Evolutionary conservation across 2,329 filamentous ascomycete species (phyloP).

Genomic region (Alternaria gansuensis): DNA sequence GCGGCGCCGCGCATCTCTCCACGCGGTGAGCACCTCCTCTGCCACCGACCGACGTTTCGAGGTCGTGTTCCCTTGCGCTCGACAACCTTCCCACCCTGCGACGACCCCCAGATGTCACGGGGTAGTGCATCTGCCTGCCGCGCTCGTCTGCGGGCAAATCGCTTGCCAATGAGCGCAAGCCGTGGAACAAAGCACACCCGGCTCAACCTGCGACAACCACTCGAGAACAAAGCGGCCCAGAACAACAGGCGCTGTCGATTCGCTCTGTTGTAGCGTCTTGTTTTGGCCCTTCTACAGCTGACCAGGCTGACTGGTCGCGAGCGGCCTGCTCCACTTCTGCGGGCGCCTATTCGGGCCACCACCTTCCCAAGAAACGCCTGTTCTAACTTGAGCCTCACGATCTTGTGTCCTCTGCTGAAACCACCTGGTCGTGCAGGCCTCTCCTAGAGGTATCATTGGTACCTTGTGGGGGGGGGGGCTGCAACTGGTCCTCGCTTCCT

Average conservation of each 20-base stretch:
- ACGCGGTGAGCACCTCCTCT: slow-evolving; percentile 49
- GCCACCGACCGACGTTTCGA: slow-evolving; percentile 43
- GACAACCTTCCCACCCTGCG: slow-evolving; percentile 36
- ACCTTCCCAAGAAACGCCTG: slow-evolving; percentile 45
- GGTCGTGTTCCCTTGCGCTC: slow-evolving; percentile 54
- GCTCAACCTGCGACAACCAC: slow-evolving; percentile 44
- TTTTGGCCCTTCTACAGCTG: slow-evolving; percentile 48
- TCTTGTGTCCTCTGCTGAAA: slow-evolving; percentile 55
- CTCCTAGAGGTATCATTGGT: slow-evolving; percentile 52
- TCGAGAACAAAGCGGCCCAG: slow-evolving; percentile 41
- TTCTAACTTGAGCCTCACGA: slow-evolving; percentile 56
- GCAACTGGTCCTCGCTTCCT: slow-evolving; percentile 52
- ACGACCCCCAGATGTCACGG: slow-evolving; percentile 39
- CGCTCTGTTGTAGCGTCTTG: slow-evolving; percentile 43
- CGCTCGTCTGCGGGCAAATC: slow-evolving; percentile 33
- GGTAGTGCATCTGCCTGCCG: slow-evolving; percentile 34
- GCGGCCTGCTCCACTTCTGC: slow-evolving; percentile 42
- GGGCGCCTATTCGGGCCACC: slow-evolving; percentile 53
- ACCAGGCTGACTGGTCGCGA: slow-evolving; percentile 52
- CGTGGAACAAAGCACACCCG: slow-evolving; percentile 49
- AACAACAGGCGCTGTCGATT: slow-evolving; percentile 40
- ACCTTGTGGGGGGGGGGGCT: slow-evolving; percentile 43
- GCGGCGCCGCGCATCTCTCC: slow-evolving; percentile 35
- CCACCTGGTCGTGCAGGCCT: slow-evolving; percentile 51
- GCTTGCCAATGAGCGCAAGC: slow-evolving; percentile 49